phyloP scores from a whole-genome alignment of 75 land plant species.

The Sequoiadendron giganteum region DNA sequence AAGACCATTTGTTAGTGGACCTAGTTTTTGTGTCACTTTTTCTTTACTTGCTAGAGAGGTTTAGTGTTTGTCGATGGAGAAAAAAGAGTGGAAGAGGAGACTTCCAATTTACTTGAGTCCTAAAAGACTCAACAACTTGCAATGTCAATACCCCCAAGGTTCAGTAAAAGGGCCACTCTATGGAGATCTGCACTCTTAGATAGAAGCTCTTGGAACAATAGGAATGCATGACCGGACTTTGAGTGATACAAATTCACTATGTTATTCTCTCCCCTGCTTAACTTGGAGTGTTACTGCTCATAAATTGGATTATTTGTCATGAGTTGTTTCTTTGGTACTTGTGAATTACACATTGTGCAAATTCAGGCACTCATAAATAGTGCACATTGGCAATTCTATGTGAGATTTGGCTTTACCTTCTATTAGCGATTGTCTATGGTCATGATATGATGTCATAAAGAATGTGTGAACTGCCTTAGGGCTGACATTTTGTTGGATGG shows the following conservation, averaged over 20 bases:
- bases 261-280: not conserved
- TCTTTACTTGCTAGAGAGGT: no score
- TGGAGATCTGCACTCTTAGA: no score
- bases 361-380: not conserved
- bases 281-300: no score
- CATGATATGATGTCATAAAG: not conserved
- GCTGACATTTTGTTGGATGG: not conserved
- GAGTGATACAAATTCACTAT: not conserved
- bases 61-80: no score
- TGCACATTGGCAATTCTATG: not conserved
- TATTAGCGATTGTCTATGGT: not conserved
- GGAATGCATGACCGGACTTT: not conserved
- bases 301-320: no score
- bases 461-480: not conserved
- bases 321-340: not conserved
- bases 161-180: no score
- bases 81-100: no score
- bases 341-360: not conserved
- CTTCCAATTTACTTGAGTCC: no score
- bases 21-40: no score
- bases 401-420: not conserved
- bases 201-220: not conserved
- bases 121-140: no score
- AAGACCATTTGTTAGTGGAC: not conserved
- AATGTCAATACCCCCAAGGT: no score